Evolutionary conservation across 768 basidiomycete species (phyloP).

Genomic region (Tephrocybe sp.): DNA sequence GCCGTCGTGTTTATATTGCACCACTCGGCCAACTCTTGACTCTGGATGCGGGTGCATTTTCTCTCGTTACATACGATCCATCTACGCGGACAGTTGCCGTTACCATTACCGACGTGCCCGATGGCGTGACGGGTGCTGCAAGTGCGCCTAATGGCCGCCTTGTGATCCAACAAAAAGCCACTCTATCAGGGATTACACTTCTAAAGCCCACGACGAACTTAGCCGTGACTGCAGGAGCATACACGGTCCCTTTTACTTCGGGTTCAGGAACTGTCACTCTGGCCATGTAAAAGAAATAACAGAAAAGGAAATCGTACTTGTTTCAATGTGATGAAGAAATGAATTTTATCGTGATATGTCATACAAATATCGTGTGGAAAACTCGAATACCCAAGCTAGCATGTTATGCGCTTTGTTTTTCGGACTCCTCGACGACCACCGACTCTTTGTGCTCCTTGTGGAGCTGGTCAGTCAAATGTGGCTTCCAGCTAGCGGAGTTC

Average conservation of each 20-base stretch:
- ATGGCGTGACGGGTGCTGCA: conserved; percentile 40
- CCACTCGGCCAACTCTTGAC: conserved; percentile 45
- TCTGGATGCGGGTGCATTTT: conserved; percentile 54
- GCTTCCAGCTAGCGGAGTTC: conserved; percentile 61
- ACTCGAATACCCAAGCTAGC: not conserved
- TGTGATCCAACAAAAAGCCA: conserved; percentile 43
- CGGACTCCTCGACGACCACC: conserved; percentile 15
- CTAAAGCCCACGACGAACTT: conserved; percentile 40
- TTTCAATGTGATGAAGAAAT: not conserved
- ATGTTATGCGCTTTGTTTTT: conserved; percentile 12
- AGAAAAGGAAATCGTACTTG: not conserved
- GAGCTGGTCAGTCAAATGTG: conserved; percentile 43
- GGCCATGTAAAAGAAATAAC: conserved; percentile 8
- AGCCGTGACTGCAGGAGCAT: conserved; percentile 45
- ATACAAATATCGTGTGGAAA: not conserved
- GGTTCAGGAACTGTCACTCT: conserved; percentile 39
- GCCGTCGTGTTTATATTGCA: conserved; percentile 52
- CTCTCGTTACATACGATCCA: conserved; percentile 40
- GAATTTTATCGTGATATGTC: conserved; percentile 6
- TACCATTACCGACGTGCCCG: conserved; percentile 39
- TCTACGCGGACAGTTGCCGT: conserved; percentile 35
- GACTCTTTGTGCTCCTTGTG: conserved; percentile 27
- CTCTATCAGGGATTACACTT: conserved; percentile 34
- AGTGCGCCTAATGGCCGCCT: conserved; percentile 46
- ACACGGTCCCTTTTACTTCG: conserved; percentile 39